Conservation (phyloP, 805 yeast genomes). For the Lachancea waltii region DNA sequence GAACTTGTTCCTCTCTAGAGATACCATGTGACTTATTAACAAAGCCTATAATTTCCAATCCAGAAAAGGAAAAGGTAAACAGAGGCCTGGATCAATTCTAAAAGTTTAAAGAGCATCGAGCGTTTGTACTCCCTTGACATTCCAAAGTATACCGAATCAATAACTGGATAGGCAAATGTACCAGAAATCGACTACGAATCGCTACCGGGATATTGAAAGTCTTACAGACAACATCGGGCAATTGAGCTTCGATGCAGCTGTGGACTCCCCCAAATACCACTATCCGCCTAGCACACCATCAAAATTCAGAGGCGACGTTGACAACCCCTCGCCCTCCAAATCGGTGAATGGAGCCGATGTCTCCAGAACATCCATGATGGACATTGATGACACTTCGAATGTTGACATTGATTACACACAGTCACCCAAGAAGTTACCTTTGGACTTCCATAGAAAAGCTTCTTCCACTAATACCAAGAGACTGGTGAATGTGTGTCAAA, state of each 20-base stretch:
- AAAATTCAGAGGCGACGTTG: conserved; percentile 18
- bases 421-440: conserved; percentile 34
- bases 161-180: no score
- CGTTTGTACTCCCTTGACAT: background rate
- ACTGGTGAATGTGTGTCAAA: conserved; percentile 83
- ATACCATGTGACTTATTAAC: background rate
- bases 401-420: conserved; percentile 23
- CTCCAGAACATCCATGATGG: conserved; percentile 26
- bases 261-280: conserved; percentile 6
- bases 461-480: conserved; percentile 73
- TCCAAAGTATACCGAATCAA: no score
- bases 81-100: background rate
- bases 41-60: background rate
- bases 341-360: conserved; percentile 21
- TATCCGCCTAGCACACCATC: conserved; percentile 18
- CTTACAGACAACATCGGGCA: conserved; percentile 33
- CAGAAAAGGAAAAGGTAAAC: background rate
- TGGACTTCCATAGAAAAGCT: conserved; percentile 52
- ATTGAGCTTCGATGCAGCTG: conserved; percentile 25
- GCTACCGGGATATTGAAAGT: conserved; percentile 26
- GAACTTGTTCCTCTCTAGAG: no score
- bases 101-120: no score
- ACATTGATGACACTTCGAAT: conserved; percentile 23
- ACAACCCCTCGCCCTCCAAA: conserved; percentile 29
- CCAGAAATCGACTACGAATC: conserved; percentile 14